These are phyloP conservation scores for Xerocomus nothofagi DNA, from an alignment of 1,284 basidiomycete genomes.

Conservation along the genomic window DNA sequence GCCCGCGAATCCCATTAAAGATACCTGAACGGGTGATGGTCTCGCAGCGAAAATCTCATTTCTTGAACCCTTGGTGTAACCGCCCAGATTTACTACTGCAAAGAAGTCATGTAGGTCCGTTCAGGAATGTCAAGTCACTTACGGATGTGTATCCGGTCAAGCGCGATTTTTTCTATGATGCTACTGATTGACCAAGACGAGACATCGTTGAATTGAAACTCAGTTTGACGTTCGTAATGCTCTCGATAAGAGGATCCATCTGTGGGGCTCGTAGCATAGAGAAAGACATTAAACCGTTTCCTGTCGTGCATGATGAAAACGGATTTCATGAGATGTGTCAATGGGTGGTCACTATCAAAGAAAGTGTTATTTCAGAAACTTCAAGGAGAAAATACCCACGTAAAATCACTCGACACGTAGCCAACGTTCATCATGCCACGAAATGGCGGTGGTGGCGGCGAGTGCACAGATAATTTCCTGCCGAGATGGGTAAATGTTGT, in stretches of 20 bases:
- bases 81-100: conserved; percentile 56
- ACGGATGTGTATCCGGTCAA: conserved; percentile 57
- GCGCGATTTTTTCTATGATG: conserved; percentile 45
- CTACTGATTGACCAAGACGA: conserved; percentile 46
- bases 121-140: conserved; percentile 16
- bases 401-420: conserved; percentile 61
- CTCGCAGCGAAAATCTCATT: conserved; percentile 65
- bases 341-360: conserved; percentile 51
- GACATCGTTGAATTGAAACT: conserved; percentile 51
- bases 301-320: conserved; percentile 56
- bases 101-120: conserved; percentile 1
- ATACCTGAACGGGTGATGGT: conserved; percentile 59
- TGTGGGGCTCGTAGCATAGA: conserved; percentile 56
- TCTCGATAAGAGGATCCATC: conserved; percentile 53
- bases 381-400: conserved; percentile 32
- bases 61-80: conserved; percentile 65
- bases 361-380: neutral
- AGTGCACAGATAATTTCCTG: conserved; percentile 22
- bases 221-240: conserved; percentile 49
- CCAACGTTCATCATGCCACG: conserved; percentile 52
- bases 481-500: conserved; percentile 43
- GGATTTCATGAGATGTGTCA: conserved; percentile 63
- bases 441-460: conserved; percentile 49
- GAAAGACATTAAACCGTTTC: conserved; percentile 47
- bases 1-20: conserved; percentile 60